Evolutionary conservation across 768 basidiomycete species (phyloP).

Genomic region (Tylopilus cervinicoccineus): DNA sequence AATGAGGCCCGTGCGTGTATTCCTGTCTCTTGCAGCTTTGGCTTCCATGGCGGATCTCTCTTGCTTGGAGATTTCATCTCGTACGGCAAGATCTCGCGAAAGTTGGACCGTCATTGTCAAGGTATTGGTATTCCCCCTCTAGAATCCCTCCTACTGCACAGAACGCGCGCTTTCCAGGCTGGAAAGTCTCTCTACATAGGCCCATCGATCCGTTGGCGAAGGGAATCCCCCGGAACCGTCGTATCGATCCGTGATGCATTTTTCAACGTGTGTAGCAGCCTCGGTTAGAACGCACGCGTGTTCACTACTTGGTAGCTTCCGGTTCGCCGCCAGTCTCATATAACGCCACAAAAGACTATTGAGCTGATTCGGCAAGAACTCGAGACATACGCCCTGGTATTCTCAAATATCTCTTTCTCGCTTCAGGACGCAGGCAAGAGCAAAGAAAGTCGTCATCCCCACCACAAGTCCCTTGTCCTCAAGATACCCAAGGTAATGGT

Average conservation of each 20-base stretch:
- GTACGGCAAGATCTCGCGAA: conserved; percentile 56
- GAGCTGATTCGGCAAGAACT: conserved; percentile 69
- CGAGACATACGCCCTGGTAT: conserved; percentile 69
- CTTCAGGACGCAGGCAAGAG: conserved; percentile 51
- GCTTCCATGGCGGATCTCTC: conserved; percentile 79
- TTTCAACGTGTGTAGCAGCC: conserved; percentile 59
- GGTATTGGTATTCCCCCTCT: conserved; percentile 50
- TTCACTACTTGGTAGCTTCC: conserved; percentile 53
- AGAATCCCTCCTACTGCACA: not conserved
- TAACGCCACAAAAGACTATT: conserved; percentile 52
- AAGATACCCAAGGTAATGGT: conserved; percentile 62
- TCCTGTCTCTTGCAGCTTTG: conserved; percentile 50
- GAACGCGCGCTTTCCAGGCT: conserved; percentile 40
- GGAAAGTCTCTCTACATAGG: conserved; percentile 67
- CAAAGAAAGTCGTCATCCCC: conserved; percentile 29
- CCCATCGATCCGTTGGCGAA: conserved; percentile 69
- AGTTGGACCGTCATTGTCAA: conserved; percentile 79
- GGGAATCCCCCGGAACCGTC: conserved; percentile 72
- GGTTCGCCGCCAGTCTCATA: conserved; percentile 72
- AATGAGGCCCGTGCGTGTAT: conserved; percentile 2
- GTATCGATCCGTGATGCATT: conserved; percentile 88
- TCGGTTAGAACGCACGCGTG: not conserved
- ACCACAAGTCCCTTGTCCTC: conserved; percentile 45
- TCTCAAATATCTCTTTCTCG: conserved; percentile 65
- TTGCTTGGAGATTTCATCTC: conserved; percentile 78